Evolutionary conservation across 768 basidiomycete genomes (phyloP), one percentile per base, ranked within the genome.

Genomic region (Trametes villosa): DNA sequence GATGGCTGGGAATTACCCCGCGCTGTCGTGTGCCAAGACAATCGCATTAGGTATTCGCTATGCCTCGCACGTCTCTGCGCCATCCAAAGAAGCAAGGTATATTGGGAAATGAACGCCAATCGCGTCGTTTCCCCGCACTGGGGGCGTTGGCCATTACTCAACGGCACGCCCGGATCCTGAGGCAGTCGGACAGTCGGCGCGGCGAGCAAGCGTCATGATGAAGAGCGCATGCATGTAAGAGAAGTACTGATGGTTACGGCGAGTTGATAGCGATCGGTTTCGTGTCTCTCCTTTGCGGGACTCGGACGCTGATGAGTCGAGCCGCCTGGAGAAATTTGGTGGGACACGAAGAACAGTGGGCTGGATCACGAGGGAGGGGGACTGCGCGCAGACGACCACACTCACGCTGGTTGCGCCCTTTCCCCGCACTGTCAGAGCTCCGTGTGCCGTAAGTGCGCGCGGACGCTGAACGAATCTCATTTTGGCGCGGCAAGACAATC

Each of bases 381-480:
- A 20, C 5, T 17, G 53, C 36, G 51, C 34, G 17, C 9, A 41
- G 44, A 24, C 20, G 44, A 26, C 44, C 29, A 13, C 7, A 18
- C 24, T 27, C 24, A 13, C 26, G 24, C 33, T 31, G 22, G 53
- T 34, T 17, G 45, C 31, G 26, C 33, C 11, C 26, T 55, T 46
- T 55, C 53, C 53, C 53, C 53, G 45, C 53, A 46, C 17, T 47
- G 45, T 9, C 24, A 36, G 31, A 20, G 46, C 45, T 26, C 22
- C 26, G 45, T 27, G 54, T 56, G 54, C 54, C 45, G 54, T 56
- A 48, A 56, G 15, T 12, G 45, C 45, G 47, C 54, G 18, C 34
- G 45, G 5, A 40, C 22, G 45, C 33, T 27, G 34, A 33, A 44
- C 31, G 41, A 6, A 56, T 38, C 24, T 36, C 54, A 38, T 57